Evolutionary conservation across 257 asterid species (phyloP).

Genomic region (Jaltomata sinuosa): DNA sequence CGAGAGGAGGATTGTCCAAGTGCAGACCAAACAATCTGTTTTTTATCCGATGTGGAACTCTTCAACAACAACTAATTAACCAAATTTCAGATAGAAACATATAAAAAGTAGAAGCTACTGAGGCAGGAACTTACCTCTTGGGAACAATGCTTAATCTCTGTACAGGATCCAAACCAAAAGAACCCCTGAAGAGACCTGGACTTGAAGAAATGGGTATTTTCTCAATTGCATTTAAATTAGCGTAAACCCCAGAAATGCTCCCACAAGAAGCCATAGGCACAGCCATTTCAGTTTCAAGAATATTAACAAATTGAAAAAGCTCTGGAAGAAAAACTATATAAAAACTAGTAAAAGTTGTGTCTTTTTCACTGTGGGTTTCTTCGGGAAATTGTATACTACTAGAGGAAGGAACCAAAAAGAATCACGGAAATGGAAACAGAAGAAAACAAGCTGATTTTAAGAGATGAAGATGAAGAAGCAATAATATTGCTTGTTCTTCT

Average conservation of each 20-base stretch:
- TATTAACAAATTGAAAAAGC: not conserved
- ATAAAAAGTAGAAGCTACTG: not conserved
- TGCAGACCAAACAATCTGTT: too few species aligned
- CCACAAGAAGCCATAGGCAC: conserved; percentile 81
- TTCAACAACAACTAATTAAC: not conserved
- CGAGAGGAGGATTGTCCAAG: too few species aligned
- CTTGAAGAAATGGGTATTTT: conserved; percentile 37
- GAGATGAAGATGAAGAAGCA: conserved; percentile 11
- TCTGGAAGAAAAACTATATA: not conserved
- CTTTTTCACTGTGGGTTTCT: not conserved
- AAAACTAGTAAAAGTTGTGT: not conserved
- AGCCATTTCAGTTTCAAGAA: conserved; percentile 34
- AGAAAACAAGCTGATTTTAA: conserved; percentile 11
- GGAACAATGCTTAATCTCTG: conserved; percentile 36
- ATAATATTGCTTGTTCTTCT: conserved; percentile 12
- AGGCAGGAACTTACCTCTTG: conserved; percentile 23
- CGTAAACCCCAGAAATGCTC: conserved; percentile 30
- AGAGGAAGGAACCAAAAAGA: conserved; percentile 12
- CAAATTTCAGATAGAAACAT: conserved; percentile 4
- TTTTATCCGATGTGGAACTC: too few species aligned
- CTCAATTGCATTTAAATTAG: conserved; percentile 41
- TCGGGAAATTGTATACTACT: conserved; percentile 6
- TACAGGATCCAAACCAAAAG: conserved; percentile 47
- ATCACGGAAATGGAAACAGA: conserved; percentile 20
- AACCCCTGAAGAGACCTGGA: conserved; percentile 30